Evolutionary conservation across 2,329 filamentous ascomycete genomes (phyloP), one percentile per base, ranked within the genome.

Genomic region (Fusarium aywerte): DNA sequence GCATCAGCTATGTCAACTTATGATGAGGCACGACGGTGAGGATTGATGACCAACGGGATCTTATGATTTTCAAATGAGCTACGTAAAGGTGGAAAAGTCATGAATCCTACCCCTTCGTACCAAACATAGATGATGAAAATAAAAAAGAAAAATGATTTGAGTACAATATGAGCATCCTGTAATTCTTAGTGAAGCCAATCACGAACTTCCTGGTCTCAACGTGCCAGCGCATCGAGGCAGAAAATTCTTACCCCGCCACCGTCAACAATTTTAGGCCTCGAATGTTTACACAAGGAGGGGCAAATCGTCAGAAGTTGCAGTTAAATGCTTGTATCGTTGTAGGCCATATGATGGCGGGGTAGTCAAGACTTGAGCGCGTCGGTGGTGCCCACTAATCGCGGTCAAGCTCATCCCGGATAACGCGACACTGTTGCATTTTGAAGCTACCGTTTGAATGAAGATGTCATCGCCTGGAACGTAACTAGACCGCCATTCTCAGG

Each of bases 1-100:
- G 66, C 57, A 60, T 48, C 44, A 38, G 55, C 56, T 59, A 51
- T 50, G 58, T 65, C 59, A 67, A 69, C 68, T 67, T 73, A 47
- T 67, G 70, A 78, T 72, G 72, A 76, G 67, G 73, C 69, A 77
- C 71, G 75, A 77, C 61, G 70, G 70, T 44, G 70, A 70, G 65
- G 71, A 68, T 68, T 75, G 62, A 75, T 69, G 72, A 74, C 63
- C 68, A 60, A 67, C 64, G 58, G 55, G 59, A 60, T 62, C 65
- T 65, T 58, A 72, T 61, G 67, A 69, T 61, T 65, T 42, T 55
- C 38, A 54, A 67, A 73, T 66, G 71, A 73, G 62, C 55, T 58
- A 65, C 55, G 66, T 67, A 70, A 73, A 68, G 62, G 64, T 67
- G 59, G 67, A 61, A 69, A 69, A 63, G 61, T 63, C 62, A 62